phyloP scores from a whole-genome alignment of 1,139 yeast species.

The Suhomyces choctaworum region DNA sequence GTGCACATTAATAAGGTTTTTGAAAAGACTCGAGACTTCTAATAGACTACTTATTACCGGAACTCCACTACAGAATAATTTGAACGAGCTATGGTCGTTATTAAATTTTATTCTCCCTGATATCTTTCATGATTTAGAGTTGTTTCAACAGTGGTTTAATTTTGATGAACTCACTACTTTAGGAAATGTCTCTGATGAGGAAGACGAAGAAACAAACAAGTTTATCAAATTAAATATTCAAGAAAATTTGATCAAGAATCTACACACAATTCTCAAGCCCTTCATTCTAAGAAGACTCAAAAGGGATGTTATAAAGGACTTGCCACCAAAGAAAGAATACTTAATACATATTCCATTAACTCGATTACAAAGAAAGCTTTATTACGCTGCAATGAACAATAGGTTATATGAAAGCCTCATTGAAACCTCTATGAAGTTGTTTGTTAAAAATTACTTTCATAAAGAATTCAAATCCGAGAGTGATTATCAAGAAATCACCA shows the following conservation, averaged over 20 bases:
- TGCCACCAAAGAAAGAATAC: conserved; percentile 91
- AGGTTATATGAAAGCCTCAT: conserved; percentile 42
- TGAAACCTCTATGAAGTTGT: conserved; percentile 49
- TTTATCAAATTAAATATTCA: conserved; percentile 64
- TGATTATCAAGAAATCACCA: conserved; percentile 37
- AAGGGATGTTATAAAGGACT: conserved; percentile 58
- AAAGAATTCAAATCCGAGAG: conserved; percentile 18
- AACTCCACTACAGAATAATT: conserved; percentile 88
- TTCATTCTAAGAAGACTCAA: conserved; percentile 82
- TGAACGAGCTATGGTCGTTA: conserved; percentile 87
- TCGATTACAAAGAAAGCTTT: conserved; percentile 60
- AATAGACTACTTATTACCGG: conserved; percentile 85
- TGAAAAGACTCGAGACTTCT: conserved; percentile 63
- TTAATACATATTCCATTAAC: conserved; percentile 73
- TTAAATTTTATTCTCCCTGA: conserved; percentile 89
- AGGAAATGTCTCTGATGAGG: conserved; percentile 28
- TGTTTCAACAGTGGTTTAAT: conserved; percentile 94
- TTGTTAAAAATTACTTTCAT: conserved; percentile 34
- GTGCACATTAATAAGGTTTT: conserved; percentile 67
- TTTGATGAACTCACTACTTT: conserved; percentile 55
- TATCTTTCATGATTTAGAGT: conserved; percentile 82
- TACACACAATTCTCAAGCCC: conserved; percentile 88
- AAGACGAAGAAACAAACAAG: conserved; percentile 31
- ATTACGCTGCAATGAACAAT: conserved; percentile 56
- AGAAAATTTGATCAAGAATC: conserved; percentile 64